Conservation (phyloP, 208 protist species). For the Sergeia podlipaevii region DNA sequence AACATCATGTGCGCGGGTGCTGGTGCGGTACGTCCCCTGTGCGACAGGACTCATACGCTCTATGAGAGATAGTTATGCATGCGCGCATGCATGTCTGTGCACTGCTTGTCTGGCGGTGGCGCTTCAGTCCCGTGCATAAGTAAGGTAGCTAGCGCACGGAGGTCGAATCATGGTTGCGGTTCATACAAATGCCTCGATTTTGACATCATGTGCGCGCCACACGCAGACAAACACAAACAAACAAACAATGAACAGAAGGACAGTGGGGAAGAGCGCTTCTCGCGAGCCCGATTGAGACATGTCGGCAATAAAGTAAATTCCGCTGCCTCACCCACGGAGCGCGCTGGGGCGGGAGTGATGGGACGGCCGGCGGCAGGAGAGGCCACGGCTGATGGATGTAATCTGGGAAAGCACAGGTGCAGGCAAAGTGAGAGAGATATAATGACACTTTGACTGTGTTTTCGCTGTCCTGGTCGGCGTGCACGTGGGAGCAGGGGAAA, state of each 20-base stretch:
- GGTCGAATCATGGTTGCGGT: conserved; percentile 39
- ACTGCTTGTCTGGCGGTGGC: no score
- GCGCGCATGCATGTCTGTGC: no score
- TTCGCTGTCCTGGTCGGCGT: conserved; percentile 15
- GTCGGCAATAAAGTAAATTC: conserved; percentile 21
- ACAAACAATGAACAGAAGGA: not conserved
- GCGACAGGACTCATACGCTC: no score
- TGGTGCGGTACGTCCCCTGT: no score
- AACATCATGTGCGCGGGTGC: no score
- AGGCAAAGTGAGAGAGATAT: conserved; percentile 15
- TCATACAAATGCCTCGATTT: conserved; percentile 65
- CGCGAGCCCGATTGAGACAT: conserved; percentile 22
- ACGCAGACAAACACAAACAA: conserved; percentile 9
- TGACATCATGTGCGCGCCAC: conserved; percentile 12
- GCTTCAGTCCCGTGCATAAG: conserved; percentile 37
- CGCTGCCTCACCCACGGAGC: conserved; percentile 25
- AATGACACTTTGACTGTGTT: conserved; percentile 23
- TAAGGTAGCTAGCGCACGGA: conserved; percentile 58
- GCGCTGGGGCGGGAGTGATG: conserved; percentile 4
- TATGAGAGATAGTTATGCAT: no score
- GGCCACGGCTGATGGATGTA: not conserved
- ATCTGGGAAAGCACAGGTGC: conserved; percentile 26
- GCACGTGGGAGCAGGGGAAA: not conserved
- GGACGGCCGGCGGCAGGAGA: not conserved
- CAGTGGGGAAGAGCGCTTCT: conserved; percentile 11